phyloP scores from a whole-genome alignment of 2,329 filamentous ascomycete species.

The Epichloe sp. region DNA sequence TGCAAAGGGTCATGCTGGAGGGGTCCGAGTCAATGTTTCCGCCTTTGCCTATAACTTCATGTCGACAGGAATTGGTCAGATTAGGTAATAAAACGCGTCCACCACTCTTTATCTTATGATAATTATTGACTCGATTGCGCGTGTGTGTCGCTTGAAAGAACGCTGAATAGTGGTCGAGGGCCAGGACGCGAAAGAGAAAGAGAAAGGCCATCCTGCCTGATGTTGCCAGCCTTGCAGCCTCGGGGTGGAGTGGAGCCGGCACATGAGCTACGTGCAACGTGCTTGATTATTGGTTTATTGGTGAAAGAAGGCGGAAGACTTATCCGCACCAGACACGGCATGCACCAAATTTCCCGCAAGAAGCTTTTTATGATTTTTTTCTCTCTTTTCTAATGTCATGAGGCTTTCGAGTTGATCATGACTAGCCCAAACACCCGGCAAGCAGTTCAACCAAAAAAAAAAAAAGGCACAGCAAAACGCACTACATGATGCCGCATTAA shows the following conservation, averaged over 20 bases:
- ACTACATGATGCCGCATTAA: no score
- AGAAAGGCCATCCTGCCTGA: background rate
- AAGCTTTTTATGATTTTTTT: no score
- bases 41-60: slow-evolving; percentile 4
- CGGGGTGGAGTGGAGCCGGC: background rate
- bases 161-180: background rate
- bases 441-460: background rate
- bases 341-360: no score
- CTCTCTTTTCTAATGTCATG: no score
- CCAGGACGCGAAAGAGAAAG: slow-evolving; percentile 8
- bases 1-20: slow-evolving; percentile 29
- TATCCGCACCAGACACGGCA: no score
- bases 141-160: background rate
- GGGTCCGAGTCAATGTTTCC: background rate
- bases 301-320: no score
- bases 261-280: background rate
- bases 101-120: background rate
- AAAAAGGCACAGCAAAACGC: no score
- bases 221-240: slow-evolving; percentile 6
- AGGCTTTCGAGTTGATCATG: background rate
- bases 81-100: background rate
- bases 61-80: background rate
- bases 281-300: no score
- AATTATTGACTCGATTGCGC: background rate
- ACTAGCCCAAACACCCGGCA: background rate